Evolutionary conservation across 2,329 filamentous ascomycete genomes (phyloP), one percentile per base, ranked within the genome.

Genomic region (Microcyclosporella mali): DNA sequence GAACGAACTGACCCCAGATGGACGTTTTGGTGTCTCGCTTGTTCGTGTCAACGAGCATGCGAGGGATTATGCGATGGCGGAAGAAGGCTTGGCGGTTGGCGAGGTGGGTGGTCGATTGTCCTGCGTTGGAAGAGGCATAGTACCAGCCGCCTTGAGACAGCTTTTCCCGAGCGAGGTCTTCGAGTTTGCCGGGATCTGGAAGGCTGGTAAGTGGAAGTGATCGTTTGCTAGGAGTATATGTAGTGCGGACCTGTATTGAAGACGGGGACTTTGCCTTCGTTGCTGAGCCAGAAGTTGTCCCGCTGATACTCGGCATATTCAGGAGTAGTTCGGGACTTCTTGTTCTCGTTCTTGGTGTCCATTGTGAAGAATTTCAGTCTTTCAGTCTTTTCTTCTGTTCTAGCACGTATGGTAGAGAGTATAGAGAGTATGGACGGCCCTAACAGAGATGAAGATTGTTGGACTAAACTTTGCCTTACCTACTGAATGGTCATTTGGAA

Each of bases 31-130:
- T 79, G 53, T 82, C 77, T 29, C 78, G 73, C 25, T 61, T 62
- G 55, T 77, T 79, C 6, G 75, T 81, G 60, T 82, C 77, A 32
- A 81, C 70, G 1, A 83, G 72, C 67, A 75, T 77, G 33, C 73
- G 71, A 1, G 79, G 78, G 35, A 83, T 69, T 53, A 84, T 78
- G 33, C 75, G 72, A 63, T 81, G 78, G 1, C 77, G 70, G 63
- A 76, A 80, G 66, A 83, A 84, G 39, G 79, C 75, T 60, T 80
- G 73, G 3, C 78, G 71, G 59, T 82, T 83, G 16, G 74, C 74
- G 1, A 70, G 65, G 53, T 76, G 72, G 2, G 72, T 74, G 40
- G 64, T 68, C 1, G 72, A 77, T 45, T 71, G 68, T 12, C 75
- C 74, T 2, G 75, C 75, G 52, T 79, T 79, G 46, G 69, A 77